phyloP scores from a whole-genome alignment of 2,329 filamentous ascomycete species.

The Pseudogymnoascus sp. region DNA sequence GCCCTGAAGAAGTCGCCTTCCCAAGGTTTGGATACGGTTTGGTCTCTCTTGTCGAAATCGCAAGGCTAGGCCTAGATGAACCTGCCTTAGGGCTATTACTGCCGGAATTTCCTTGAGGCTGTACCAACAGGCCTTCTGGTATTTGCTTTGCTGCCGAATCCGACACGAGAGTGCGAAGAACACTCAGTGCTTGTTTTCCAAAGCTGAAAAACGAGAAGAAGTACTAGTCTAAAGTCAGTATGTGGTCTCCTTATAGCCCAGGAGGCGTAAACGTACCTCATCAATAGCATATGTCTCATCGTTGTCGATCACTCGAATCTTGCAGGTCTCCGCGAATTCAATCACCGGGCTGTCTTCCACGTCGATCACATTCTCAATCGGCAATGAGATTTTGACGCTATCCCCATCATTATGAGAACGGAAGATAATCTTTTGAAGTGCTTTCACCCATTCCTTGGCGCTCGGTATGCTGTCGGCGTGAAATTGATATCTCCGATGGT shows the following conservation, averaged over 20 bases:
- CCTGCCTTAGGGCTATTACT: constrained; percentile 17
- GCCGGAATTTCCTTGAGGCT: constrained; percentile 15
- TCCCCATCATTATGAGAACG: constrained; percentile 93
- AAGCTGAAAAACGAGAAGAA: constrained; percentile 94
- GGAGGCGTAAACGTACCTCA: constrained; percentile 52
- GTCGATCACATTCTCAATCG: constrained; percentile 82
- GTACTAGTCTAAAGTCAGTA: constrained; percentile 52
- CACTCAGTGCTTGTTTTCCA: constrained; percentile 73
- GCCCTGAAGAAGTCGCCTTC: constrained; percentile 22
- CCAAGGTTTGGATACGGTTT: constrained; percentile 17
- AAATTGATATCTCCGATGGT: constrained; percentile 79
- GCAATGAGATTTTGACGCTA: constrained; percentile 90
- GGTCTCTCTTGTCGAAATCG: constrained; percentile 17
- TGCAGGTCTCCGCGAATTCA: constrained; percentile 88
- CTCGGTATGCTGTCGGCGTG: constrained; percentile 79
- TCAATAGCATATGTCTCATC: constrained; percentile 93
- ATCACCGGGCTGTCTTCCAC: constrained; percentile 87
- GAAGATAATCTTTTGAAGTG: constrained; percentile 90
- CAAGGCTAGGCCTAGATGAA: constrained; percentile 22
- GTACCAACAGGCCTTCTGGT: constrained; percentile 24
- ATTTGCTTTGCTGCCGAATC: constrained; percentile 29
- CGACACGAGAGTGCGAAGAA: constrained; percentile 47
- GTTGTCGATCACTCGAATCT: constrained; percentile 85
- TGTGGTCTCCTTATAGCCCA: not conserved
- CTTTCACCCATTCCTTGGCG: constrained; percentile 94